Evolutionary conservation across 1,284 basidiomycete genomes (phyloP), one percentile per base, ranked within the genome.

Genomic region (Anthracocystis setariae): DNA sequence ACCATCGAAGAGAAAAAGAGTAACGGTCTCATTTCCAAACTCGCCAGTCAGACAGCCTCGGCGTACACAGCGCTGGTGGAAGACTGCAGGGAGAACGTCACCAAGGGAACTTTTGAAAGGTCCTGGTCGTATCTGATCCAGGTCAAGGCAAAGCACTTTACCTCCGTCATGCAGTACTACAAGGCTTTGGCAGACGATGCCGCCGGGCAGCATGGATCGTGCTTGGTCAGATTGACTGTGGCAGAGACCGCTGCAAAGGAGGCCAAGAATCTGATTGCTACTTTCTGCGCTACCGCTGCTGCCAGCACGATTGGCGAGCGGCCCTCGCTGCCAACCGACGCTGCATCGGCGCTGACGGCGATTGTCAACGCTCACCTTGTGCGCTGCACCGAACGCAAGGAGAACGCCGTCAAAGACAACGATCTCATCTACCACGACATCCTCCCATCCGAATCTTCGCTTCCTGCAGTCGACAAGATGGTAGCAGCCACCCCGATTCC

Each of bases 361-460:
- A 89, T 94, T 45, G 90, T 90, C 21, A 94, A 94, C 81, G 87
- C 90, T 0, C 93, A 95, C 68, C 85, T 90, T 8, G 88, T 91
- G 1, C 84, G 94, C 25, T 90, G 91, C 74, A 86, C 87, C 0
- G 93, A 95, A 73, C 89, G 89, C 56, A 90, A 90, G 81, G 86
- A 84, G 49, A 90, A 92, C 56, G 91, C 92, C 0, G 87, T 89
- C 57, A 89, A 91, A 59, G 94, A 97, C 85, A 98, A 98, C 83
- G 95, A 98, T 80, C 88, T 99, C 45, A 96, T 99, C 74, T 99
- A 98, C 85, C 94, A 98, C 81, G 93, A 93, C n/a, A 88, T 95
- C 55, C 85, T 94, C 0, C 93, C 94, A 0, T 86, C 90, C 4
- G 87, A 90, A 15, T 92, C 94, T 18, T 88, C 91, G 0, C 87